These are phyloP conservation scores for Exophiala alcalophila DNA, from an alignment of 2,329 filamentous ascomycete genomes.

Conservation along the genomic window DNA sequence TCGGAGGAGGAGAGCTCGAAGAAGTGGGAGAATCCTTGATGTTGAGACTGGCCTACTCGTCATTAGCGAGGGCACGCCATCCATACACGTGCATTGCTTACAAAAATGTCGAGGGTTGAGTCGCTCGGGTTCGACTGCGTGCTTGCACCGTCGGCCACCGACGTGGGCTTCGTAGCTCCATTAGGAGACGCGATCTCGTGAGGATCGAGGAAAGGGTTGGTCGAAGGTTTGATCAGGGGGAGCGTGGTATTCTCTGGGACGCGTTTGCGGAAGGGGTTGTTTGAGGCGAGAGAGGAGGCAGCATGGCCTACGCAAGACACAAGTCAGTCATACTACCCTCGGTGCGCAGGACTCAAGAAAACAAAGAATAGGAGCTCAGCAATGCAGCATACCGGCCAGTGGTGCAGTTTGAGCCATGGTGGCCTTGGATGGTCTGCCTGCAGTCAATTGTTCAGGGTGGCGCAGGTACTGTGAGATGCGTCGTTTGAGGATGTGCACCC, in stretches of 20 bases:
- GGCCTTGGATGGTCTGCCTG: background rate
- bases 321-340: conserved; percentile 9
- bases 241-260: conserved; percentile 35
- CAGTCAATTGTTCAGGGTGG: too few relatives aligned
- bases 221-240: conserved; percentile 51
- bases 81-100: conserved; percentile 6
- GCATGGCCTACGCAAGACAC: conserved; percentile 24
- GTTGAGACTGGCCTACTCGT: conserved; percentile 14
- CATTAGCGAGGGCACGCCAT: conserved; percentile 5
- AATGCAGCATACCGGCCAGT: conserved; percentile 14
- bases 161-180: conserved; percentile 13
- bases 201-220: conserved; percentile 61
- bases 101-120: conserved; percentile 23
- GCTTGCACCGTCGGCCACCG: background rate
- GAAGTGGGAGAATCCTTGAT: conserved; percentile 26
- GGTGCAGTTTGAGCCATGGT: conserved; percentile 23
- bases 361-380: background rate
- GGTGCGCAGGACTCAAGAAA: background rate
- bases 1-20: conserved; percentile 20
- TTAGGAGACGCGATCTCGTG: conserved; percentile 32
- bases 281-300: conserved; percentile 38
- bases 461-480: too few relatives aligned
- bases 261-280: conserved; percentile 52
- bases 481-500: too few relatives aligned
- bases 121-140: conserved; percentile 8